Evolutionary conservation across 768 basidiomycete genomes (phyloP).

Genomic region (Tricholoma saponaceum): DNA sequence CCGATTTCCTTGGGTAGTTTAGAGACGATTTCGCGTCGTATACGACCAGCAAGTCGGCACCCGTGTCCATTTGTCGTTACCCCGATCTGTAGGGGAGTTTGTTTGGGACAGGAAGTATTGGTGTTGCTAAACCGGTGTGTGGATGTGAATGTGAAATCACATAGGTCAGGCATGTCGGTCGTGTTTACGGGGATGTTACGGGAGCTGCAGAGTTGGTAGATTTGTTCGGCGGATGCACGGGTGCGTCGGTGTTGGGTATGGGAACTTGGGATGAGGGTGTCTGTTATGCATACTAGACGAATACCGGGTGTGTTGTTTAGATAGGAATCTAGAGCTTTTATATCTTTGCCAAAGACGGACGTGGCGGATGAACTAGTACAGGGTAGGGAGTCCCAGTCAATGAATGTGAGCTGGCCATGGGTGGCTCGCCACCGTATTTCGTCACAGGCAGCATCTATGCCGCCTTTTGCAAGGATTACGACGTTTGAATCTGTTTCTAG

Average conservation of each 20-base stretch:
- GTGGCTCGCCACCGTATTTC: slow-evolving; percentile 66
- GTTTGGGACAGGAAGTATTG: slow-evolving; percentile 16
- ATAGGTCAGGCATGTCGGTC: slow-evolving; percentile 82
- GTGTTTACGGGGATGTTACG: slow-evolving; percentile 64
- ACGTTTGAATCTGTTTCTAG: slow-evolving; percentile 79
- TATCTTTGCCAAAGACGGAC: slow-evolving; percentile 30
- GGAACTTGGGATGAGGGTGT: slow-evolving; percentile 47
- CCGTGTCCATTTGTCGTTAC: slow-evolving; percentile 92
- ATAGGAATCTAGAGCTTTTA: slow-evolving; percentile 44
- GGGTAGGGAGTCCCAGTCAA: slow-evolving; percentile 52
- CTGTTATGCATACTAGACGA: slow-evolving; percentile 73
- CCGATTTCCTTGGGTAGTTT: slow-evolving; percentile 71
- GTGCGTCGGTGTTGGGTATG: slow-evolving; percentile 31
- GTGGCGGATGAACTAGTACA: slow-evolving; percentile 29
- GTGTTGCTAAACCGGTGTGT: slow-evolving; percentile 75
- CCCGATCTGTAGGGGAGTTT: slow-evolving; percentile 63
- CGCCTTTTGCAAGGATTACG: slow-evolving; percentile 54
- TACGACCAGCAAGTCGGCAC: slow-evolving; percentile 75
- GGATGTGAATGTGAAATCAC: slow-evolving; percentile 87
- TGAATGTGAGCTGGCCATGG: slow-evolving; percentile 49
- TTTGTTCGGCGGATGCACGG: slow-evolving; percentile 48
- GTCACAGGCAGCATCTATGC: slow-evolving; percentile 48
- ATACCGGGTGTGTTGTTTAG: slow-evolving; percentile 29
- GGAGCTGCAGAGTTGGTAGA: slow-evolving; percentile 54
- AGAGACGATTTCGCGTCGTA: slow-evolving; percentile 80